Percentiles rank a stretch among this genome's conserved stretches.
Conservation (phyloP, 768 basidiomycete genomes). For the Cytidiella melzeri region DNA sequence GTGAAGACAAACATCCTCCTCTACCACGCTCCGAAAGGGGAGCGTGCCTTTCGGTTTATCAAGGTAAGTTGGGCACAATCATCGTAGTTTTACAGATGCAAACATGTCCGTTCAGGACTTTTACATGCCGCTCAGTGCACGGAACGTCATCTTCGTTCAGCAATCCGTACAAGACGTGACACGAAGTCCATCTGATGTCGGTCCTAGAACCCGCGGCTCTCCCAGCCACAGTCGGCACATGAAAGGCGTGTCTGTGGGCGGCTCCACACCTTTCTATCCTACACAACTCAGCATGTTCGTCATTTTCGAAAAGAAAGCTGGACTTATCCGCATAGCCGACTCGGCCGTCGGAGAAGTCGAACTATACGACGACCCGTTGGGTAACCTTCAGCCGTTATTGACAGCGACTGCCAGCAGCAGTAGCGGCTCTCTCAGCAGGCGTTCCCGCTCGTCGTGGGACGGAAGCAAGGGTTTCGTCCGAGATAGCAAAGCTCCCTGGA, state of each 20-base stretch:
- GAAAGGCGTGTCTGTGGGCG: slow-evolving; percentile 10
- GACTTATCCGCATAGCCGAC: slow-evolving; percentile 75
- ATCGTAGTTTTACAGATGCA: not conserved
- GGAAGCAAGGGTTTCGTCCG: slow-evolving; percentile 31
- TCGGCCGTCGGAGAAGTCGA: slow-evolving; percentile 78
- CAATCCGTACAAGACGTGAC: slow-evolving; percentile 54
- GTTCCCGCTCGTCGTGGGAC: slow-evolving; percentile 40
- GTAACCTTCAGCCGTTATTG: slow-evolving; percentile 19
- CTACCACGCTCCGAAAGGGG: slow-evolving; percentile 78
- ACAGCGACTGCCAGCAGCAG: slow-evolving; percentile 20
- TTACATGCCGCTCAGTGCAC: slow-evolving; percentile 68
- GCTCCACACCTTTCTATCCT: slow-evolving; percentile 41
- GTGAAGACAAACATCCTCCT: slow-evolving; percentile 68
- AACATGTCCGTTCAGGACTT: slow-evolving; percentile 56
- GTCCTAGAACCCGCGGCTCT: slow-evolving; percentile 15
- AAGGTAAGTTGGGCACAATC: slow-evolving; percentile 42
- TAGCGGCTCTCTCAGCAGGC: slow-evolving; percentile 18
- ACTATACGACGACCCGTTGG: slow-evolving; percentile 43
- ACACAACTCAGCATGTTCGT: slow-evolving; percentile 76
- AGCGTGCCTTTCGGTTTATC: slow-evolving; percentile 76
- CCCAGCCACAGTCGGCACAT: slow-evolving; percentile 12
- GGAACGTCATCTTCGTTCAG: slow-evolving; percentile 62
- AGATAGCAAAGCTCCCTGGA: slow-evolving; percentile 40
- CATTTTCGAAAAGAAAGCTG: slow-evolving; percentile 82
- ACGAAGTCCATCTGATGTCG: slow-evolving; percentile 38